phyloP scores from a whole-genome alignment of 1,139 yeast genomes.

The Magnusiomyces magnusii region DNA sequence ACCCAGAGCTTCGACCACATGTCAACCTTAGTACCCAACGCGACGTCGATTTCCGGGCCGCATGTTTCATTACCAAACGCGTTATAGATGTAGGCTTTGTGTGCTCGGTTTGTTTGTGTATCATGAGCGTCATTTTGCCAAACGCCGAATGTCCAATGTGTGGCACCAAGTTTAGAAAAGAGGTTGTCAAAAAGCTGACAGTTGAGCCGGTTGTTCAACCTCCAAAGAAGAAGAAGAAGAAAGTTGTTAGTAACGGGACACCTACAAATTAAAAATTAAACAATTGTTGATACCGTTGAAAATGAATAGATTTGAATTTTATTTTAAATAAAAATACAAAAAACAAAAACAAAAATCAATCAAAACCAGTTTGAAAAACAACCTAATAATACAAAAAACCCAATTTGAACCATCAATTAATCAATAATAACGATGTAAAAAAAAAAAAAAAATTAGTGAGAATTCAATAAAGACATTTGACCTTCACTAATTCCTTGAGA shows the following conservation, averaged over 20 bases:
- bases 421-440: too few relatives aligned
- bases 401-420: too few relatives aligned
- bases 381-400: too few relatives aligned
- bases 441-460: not conserved
- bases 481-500: slow-evolving; percentile 1
- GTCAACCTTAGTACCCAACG: slow-evolving; percentile 78
- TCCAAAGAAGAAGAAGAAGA: slow-evolving; percentile 38
- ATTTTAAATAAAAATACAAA: too few relatives aligned
- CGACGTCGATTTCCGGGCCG: slow-evolving; percentile 88
- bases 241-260: slow-evolving; percentile 18
- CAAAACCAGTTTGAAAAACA: too few relatives aligned
- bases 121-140: slow-evolving; percentile 40
- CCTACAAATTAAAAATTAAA: slow-evolving; percentile 4
- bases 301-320: too few relatives aligned
- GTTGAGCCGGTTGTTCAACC: slow-evolving; percentile 48
- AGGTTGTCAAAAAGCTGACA: slow-evolving; percentile 48
- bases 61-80: slow-evolving; percentile 83
- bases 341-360: too few relatives aligned
- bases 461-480: slow-evolving; percentile 2
- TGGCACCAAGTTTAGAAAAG: slow-evolving; percentile 52
- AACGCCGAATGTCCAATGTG: slow-evolving; percentile 59
- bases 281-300: too few relatives aligned
- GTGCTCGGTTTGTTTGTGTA: slow-evolving; percentile 91
- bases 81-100: slow-evolving; percentile 92
- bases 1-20: slow-evolving; percentile 68